phyloP scores from a whole-genome alignment of 768 basidiomycete species.

The Lentinus brumalis region DNA sequence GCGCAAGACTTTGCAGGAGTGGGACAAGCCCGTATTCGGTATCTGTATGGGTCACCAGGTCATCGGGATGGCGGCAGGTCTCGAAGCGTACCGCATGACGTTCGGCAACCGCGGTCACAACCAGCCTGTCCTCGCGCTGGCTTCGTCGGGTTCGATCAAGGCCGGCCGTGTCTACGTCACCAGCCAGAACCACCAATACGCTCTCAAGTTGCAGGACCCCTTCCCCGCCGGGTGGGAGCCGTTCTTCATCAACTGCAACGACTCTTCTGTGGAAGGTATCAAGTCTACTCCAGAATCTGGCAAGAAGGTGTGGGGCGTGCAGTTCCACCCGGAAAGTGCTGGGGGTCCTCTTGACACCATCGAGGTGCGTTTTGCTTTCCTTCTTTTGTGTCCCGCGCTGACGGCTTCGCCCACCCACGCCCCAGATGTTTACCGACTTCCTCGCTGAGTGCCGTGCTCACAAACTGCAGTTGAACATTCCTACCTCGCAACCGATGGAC shows the following conservation, averaged over 20 bases:
- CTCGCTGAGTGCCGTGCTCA: slow-evolving; percentile 74
- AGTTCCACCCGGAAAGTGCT: slow-evolving; percentile 98
- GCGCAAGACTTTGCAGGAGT: slow-evolving; percentile 80
- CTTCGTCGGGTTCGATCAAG: slow-evolving; percentile 90
- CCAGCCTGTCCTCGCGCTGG: slow-evolving; percentile 95
- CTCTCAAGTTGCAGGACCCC: slow-evolving; percentile 89
- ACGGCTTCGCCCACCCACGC: neutral
- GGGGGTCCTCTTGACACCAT: slow-evolving; percentile 99
- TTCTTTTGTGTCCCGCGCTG: slow-evolving; percentile 1
- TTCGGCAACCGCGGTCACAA: slow-evolving; percentile 99
- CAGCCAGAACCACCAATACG: slow-evolving; percentile 98
- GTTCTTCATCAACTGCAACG: slow-evolving; percentile 99
- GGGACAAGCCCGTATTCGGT: slow-evolving; percentile 94
- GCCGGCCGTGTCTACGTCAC: slow-evolving; percentile 98
- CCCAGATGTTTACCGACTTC: slow-evolving; percentile 93
- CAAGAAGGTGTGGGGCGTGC: slow-evolving; percentile 95
- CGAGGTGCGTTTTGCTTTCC: slow-evolving; percentile 56
- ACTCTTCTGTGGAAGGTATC: slow-evolving; percentile 98
- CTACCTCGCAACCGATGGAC: slow-evolving; percentile 21
- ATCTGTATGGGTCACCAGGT: slow-evolving; percentile 99
- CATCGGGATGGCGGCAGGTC: slow-evolving; percentile 94
- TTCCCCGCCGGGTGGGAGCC: slow-evolving; percentile 98
- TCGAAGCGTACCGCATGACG: slow-evolving; percentile 97
- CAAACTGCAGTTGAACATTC: slow-evolving; percentile 38
- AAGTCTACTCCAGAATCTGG: slow-evolving; percentile 90